Evolutionary conservation across 163 green algal genomes (phyloP), one percentile per base, ranked within the genome.

Genomic region (Scenedesmus sp.): DNA sequence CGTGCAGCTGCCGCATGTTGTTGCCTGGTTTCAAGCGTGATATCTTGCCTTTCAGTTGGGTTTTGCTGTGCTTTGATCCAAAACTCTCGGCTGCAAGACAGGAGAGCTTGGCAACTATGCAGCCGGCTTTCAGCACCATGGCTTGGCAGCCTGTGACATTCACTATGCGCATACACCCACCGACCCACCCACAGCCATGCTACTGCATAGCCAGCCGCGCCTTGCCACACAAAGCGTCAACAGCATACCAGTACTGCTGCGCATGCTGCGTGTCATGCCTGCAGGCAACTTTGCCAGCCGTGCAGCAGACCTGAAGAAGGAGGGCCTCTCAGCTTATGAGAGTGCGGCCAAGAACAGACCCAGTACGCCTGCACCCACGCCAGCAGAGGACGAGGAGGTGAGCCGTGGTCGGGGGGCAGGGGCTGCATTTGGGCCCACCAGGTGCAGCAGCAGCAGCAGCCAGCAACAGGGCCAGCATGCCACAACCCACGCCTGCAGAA

Each of bases 221-320:
- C n/a, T n/a, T n/a, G n/a, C n/a, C n/a, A n/a, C n/a, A n/a, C n/a
- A n/a, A n/a, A n/a, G n/a, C n/a, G n/a, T 65, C 16, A 16, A 26
- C 53, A 65, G 53, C n/a, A 44, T n/a, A 44, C 7, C 30, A 42
- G 5, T n/a, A 22, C n/a, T n/a, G 30, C 12, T 42, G 12, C 30
- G 9, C 24, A 53, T 83, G 30, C 20, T 81, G 72, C 16, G 24
- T 20, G 1, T 22, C 4, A 73, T 86, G 44, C 35, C 73, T 79
- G 33, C 68, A 84, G 68, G 22, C 40, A n/a, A 91, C 76, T 91
- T 86, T 68, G 33, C 76, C 30, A 49, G 35, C 35, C 73, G 80
- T 2, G 86, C 86, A 51, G 86, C 86, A 22, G 49, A 76, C 18
- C 86, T 91, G 49, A 86, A 80, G 73, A 86, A 86, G 73, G 73